A percentile compares a stretch with the other conserved stretches of the same genome.
phyloP scores from a whole-genome alignment of 805 yeast genomes.

The Scheffersomyces ergatensis region DNA sequence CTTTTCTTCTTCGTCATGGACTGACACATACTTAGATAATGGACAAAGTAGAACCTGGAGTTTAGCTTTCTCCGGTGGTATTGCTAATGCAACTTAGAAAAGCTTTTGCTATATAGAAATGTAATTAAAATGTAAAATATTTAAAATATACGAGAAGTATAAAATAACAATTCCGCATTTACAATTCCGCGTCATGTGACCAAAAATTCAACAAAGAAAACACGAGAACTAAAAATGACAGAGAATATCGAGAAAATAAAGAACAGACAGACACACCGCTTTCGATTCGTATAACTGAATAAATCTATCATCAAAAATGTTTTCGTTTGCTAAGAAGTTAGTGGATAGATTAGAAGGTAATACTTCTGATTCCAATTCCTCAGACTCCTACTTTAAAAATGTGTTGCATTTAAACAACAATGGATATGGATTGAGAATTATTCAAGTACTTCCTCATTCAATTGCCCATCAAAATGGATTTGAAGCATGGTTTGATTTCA shows the following conservation, averaged over 20 bases:
- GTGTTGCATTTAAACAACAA: constrained; percentile 32
- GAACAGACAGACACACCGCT: too few species aligned
- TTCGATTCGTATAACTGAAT: too few species aligned
- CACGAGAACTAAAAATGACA: too few species aligned
- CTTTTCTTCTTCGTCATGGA: constrained; percentile 37
- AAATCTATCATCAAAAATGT: too few species aligned
- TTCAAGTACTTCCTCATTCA: constrained; percentile 38
- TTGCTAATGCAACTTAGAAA: constrained; percentile 16
- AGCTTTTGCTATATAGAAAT: too few species aligned
- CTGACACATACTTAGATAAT: constrained; percentile 45
- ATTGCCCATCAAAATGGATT: constrained; percentile 38
- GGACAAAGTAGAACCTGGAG: constrained; percentile 67
- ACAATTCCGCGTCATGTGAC: too few species aligned
- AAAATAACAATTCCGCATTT: too few species aligned
- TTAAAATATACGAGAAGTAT: too few species aligned
- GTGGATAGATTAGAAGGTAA: constrained; percentile 39
- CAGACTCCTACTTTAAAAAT: constrained; percentile 36
- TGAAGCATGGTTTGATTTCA: constrained; percentile 85
- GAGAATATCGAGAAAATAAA: too few species aligned
- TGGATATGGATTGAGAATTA: constrained; percentile 40
- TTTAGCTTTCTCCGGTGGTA: constrained; percentile 57
- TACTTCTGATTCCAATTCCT: constrained; percentile 7
- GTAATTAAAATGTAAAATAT: too few species aligned
- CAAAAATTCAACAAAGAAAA: too few species aligned
- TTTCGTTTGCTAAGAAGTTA: constrained; percentile 42